phyloP scores from a whole-genome alignment of 371 early-diverging fungal species.

The Mortierella sp. region DNA sequence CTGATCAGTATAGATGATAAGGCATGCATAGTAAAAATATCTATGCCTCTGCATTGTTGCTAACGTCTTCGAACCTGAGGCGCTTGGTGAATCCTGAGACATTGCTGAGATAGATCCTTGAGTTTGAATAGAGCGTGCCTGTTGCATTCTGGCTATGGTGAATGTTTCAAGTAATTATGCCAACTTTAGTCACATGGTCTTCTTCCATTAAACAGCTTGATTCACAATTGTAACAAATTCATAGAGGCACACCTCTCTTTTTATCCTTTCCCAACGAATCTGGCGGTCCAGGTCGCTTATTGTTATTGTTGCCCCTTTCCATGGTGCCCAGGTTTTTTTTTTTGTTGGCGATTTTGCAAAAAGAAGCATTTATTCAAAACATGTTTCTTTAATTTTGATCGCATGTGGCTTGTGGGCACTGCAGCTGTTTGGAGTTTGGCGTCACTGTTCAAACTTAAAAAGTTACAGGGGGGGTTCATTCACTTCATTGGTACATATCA shows the following conservation, averaged over 20 bases:
- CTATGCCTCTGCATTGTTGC: not conserved
- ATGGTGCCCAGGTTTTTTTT: conserved; percentile 13
- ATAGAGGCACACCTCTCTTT: conserved; percentile 37
- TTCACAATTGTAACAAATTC: not conserved
- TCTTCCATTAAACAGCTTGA: not conserved
- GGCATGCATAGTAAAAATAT: not conserved
- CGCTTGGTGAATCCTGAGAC: conserved; percentile 10
- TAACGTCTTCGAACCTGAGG: not conserved
- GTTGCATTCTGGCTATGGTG: conserved; percentile 41
- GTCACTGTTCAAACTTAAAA: too few species aligned
- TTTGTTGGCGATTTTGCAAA: not conserved
- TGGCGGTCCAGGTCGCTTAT: conserved; percentile 38
- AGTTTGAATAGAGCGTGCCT: conserved; percentile 50
- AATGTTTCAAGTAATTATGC: not conserved
- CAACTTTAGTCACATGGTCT: not conserved
- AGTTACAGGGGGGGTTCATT: too few species aligned
- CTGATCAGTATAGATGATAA: not conserved
- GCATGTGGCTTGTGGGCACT: not conserved
- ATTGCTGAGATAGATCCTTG: conserved; percentile 16
- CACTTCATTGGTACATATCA: too few species aligned
- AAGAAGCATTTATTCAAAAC: not conserved
- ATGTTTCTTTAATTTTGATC: not conserved
- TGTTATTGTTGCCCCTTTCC: conserved; percentile 35
- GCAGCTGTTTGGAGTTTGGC: too few species aligned
- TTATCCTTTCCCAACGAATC: conserved; percentile 41